A percentile compares a stretch with the other conserved stretches of the same genome.
phyloP scores from a whole-genome alignment of 805 yeast genomes.

The Wickerhamomyces canadensis region DNA sequence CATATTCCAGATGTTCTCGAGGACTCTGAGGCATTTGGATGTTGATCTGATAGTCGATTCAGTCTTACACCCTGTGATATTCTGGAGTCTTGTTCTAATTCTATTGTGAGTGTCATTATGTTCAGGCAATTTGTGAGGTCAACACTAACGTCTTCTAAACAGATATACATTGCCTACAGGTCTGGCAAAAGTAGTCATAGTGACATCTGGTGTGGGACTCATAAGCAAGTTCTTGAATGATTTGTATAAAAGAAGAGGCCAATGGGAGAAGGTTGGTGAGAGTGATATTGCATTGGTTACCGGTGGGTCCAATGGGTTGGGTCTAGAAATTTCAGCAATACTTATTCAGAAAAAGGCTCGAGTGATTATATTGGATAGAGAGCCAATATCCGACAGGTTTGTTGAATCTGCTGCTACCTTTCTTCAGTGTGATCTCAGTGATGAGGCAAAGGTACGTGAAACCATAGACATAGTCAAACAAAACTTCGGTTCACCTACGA shows the following conservation, averaged over 20 bases:
- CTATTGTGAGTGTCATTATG: slow-evolving; percentile 5
- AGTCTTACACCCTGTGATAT: not conserved
- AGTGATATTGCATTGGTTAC: slow-evolving; percentile 26
- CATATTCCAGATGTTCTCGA: no score
- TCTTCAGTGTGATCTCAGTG: slow-evolving; percentile 63
- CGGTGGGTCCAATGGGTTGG: slow-evolving; percentile 36
- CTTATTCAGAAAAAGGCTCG: slow-evolving; percentile 14
- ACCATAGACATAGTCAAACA: slow-evolving; percentile 34
- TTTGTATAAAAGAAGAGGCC: slow-evolving; percentile 16
- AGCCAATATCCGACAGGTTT: slow-evolving; percentile 13
- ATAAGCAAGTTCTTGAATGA: slow-evolving; percentile 1
- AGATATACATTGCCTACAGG: slow-evolving; percentile 6
- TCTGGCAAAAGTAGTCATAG: slow-evolving; percentile 1
- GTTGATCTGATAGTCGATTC: slow-evolving; percentile 2
- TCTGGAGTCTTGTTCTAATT: slow-evolving; percentile 1
- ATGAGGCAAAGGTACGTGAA: slow-evolving; percentile 34
- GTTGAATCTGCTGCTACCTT: slow-evolving; percentile 32
- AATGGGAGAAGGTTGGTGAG: slow-evolving; percentile 11
- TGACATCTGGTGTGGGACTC: not conserved
- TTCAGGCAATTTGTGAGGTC: no score
- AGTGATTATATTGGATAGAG: slow-evolving; percentile 24
- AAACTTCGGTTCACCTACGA: slow-evolving; percentile 49
- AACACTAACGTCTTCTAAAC: slow-evolving; percentile 2
- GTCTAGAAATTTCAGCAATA: slow-evolving; percentile 22
- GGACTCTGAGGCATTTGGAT: not conserved